These are phyloP conservation scores for Trichoderma sp. DNA, from an alignment of 2,329 filamentous ascomycete species.

Conservation along the genomic window DNA sequence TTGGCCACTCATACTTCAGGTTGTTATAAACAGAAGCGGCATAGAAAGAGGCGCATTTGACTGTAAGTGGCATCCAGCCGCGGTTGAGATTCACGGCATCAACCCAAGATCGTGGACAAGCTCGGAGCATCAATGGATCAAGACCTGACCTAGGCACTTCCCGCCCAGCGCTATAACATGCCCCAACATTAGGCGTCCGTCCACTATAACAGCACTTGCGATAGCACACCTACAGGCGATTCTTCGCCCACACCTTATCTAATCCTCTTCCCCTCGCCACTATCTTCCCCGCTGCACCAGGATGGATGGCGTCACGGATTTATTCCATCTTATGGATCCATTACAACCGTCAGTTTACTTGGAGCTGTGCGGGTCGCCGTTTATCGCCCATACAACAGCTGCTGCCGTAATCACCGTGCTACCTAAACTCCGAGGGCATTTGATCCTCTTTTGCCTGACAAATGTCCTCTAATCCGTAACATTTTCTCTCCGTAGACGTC, in stretches of 20 bases:
- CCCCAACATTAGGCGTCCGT: not conserved
- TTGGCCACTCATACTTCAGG: not conserved
- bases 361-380: not conserved
- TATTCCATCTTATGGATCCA: not conserved
- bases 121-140: not conserved
- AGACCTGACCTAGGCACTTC: not conserved
- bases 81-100: not conserved
- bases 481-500: not conserved
- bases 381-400: not conserved
- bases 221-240: not conserved
- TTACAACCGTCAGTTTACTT: not conserved
- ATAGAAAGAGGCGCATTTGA: not conserved
- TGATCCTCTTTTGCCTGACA: not conserved
- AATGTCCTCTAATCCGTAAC: not conserved
- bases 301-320: not conserved
- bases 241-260: not conserved
- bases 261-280: not conserved
- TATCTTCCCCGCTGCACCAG: not conserved
- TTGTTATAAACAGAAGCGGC: not conserved
- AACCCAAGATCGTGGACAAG: not conserved
- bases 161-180: not conserved
- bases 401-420: not conserved
- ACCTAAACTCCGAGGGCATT: constrained; percentile 1
- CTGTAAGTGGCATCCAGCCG: not conserved
- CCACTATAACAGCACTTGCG: not conserved